Evolutionary conservation across 108 stramenopile genomes (phyloP).

Genomic region (Seminavis robusta): DNA sequence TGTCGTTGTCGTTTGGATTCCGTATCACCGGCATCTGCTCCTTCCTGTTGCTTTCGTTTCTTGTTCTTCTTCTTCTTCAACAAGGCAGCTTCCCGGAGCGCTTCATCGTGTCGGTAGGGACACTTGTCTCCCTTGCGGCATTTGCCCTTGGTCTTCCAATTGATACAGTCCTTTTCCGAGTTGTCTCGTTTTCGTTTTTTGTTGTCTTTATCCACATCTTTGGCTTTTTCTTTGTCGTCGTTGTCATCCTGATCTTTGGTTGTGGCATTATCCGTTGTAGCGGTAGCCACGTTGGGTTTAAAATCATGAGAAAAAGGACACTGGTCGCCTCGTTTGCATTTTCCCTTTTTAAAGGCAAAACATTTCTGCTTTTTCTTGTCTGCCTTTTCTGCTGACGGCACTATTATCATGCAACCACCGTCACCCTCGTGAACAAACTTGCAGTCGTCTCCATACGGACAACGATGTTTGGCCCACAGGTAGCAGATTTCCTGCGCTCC

Average conservation of each 20-base stretch:
- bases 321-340: slow-evolving; percentile 58
- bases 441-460: slow-evolving; percentile 68
- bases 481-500: slow-evolving; percentile 48
- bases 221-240: slow-evolving; percentile 1
- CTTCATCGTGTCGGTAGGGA: slow-evolving; percentile 56
- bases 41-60: slow-evolving; percentile 4
- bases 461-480: slow-evolving; percentile 58
- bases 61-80: slow-evolving; percentile 39
- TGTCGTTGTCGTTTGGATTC: slow-evolving; percentile 22
- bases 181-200: neutral
- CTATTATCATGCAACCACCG: slow-evolving; percentile 43
- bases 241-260: slow-evolving; percentile 1
- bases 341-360: slow-evolving; percentile 65
- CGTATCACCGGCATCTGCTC: neutral
- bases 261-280: too few species aligned
- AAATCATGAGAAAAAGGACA: slow-evolving; percentile 72
- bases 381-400: neutral
- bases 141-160: slow-evolving; percentile 81
- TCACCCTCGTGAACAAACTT: slow-evolving; percentile 72
- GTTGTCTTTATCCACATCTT: slow-evolving; percentile 2
- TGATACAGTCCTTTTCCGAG: slow-evolving; percentile 65
- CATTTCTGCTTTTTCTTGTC: slow-evolving; percentile 53
- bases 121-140: slow-evolving; percentile 68
- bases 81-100: slow-evolving; percentile 34
- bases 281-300: slow-evolving; percentile 5